These are phyloP conservation scores for Urostyla sp. DNA, from an alignment of 73 alveolate genomes.

Conservation along the genomic window DNA sequence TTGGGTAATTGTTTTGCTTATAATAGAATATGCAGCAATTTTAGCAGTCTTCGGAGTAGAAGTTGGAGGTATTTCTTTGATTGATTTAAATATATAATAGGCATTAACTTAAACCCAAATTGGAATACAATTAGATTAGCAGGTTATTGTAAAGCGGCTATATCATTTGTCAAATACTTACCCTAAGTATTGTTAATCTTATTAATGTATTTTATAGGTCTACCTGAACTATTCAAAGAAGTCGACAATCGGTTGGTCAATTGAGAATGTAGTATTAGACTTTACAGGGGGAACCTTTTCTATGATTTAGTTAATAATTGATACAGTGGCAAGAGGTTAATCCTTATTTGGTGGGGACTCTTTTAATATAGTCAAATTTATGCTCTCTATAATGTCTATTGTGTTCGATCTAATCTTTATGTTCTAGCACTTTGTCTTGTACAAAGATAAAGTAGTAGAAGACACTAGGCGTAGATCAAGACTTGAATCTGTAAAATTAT, in stretches of 20 bases:
- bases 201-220: constrained; percentile 17
- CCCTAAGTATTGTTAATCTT: constrained; percentile 75
- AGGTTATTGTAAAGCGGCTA: constrained; percentile 92
- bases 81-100: neutral
- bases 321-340: constrained; percentile 46
- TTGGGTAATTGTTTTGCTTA: constrained; percentile 53
- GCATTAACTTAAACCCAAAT: neutral
- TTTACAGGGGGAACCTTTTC: constrained; percentile 90
- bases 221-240: constrained; percentile 84
- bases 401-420: constrained; percentile 75
- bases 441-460: constrained; percentile 27
- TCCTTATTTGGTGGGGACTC: constrained; percentile 75
- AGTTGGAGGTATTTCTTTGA: neutral
- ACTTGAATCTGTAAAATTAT: no score
- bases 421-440: constrained; percentile 77
- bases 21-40: constrained; percentile 22
- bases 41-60: constrained; percentile 18
- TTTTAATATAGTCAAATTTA: constrained; percentile 81
- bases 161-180: constrained; percentile 86
- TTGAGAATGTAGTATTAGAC: constrained; percentile 83
- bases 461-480: no score
- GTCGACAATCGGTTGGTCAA: constrained; percentile 95
- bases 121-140: constrained; percentile 32
- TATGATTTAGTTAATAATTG: constrained; percentile 78
- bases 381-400: constrained; percentile 71